Evolutionary conservation across 176 grass and related monocot species (phyloP).

Genomic region (Oryza nivara): DNA sequence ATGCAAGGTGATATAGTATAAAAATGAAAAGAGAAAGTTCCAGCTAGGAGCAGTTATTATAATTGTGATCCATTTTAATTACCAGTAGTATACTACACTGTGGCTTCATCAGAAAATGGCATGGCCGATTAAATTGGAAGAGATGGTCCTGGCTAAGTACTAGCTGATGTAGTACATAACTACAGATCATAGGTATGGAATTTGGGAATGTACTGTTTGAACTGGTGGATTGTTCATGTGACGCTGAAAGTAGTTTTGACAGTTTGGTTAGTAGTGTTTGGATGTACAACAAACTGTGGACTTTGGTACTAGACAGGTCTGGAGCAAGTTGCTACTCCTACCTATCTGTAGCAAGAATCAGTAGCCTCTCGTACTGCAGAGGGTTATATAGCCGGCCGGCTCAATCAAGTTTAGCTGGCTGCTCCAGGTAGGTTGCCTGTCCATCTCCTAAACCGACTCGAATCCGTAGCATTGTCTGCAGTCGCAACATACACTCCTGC

Average conservation of each 20-base stretch:
- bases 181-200: not conserved
- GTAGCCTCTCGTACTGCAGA: not conserved
- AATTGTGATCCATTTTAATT: not conserved
- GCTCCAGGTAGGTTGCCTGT: conserved; percentile 39
- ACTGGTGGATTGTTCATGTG: not conserved
- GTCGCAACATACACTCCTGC: not conserved
- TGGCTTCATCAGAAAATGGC: conserved; percentile 32
- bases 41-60: not conserved
- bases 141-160: conserved; percentile 15
- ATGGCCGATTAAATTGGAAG: not conserved
- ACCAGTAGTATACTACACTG: not conserved
- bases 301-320: not conserved
- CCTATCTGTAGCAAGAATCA: not conserved
- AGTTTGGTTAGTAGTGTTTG: conserved; percentile 13
- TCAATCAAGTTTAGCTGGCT: conserved; percentile 43
- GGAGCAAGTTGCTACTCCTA: not conserved
- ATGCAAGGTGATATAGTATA: not conserved
- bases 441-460: conserved; percentile 29
- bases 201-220: conserved; percentile 36
- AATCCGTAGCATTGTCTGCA: conserved; percentile 34
- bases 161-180: not conserved
- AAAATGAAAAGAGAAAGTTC: not conserved
- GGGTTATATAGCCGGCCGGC: not conserved
- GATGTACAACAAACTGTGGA: not conserved
- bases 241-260: conserved; percentile 23